These are phyloP conservation scores for Crepidotus sp. DNA, from an alignment of 1,284 basidiomycete genomes.

Conservation along the genomic window DNA sequence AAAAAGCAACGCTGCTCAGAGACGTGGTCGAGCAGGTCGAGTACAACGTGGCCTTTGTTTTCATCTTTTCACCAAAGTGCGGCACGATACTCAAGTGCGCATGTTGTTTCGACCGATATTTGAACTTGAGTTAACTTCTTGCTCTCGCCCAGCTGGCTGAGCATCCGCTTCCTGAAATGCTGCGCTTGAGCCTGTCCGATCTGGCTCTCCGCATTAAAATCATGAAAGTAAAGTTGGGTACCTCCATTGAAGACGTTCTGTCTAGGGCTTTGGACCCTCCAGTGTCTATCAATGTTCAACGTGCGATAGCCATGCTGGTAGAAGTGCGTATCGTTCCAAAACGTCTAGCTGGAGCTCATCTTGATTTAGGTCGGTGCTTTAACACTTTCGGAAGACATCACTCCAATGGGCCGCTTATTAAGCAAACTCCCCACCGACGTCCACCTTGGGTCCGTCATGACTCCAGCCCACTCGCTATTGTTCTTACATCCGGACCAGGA, in stretches of 20 bases:
- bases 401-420: conserved; percentile 86
- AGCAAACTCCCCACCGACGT: conserved; percentile 95
- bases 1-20: conserved; percentile 87
- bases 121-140: conserved; percentile 20
- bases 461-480: no score
- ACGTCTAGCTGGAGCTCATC: neutral
- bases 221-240: conserved; percentile 84
- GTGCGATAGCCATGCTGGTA: conserved; percentile 84
- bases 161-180: conserved; percentile 93
- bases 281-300: conserved; percentile 78
- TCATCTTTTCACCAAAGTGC: conserved; percentile 87
- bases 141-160: conserved; percentile 82
- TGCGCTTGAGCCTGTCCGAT: conserved; percentile 89
- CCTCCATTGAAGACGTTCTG: conserved; percentile 86
- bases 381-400: conserved; percentile 85
- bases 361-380: conserved; percentile 66
- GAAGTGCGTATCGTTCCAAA: conserved; percentile 48
- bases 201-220: conserved; percentile 96
- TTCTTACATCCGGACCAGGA: conserved; percentile 26
- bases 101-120: conserved; percentile 29
- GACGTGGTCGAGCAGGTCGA: conserved; percentile 87
- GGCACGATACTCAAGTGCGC: conserved; percentile 69
- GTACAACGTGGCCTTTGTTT: conserved; percentile 90
- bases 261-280: conserved; percentile 89
- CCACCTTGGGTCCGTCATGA: conserved; percentile 56